Conservation (phyloP, 805 yeast species). For the Wickerhamiella nectarea region DNA sequence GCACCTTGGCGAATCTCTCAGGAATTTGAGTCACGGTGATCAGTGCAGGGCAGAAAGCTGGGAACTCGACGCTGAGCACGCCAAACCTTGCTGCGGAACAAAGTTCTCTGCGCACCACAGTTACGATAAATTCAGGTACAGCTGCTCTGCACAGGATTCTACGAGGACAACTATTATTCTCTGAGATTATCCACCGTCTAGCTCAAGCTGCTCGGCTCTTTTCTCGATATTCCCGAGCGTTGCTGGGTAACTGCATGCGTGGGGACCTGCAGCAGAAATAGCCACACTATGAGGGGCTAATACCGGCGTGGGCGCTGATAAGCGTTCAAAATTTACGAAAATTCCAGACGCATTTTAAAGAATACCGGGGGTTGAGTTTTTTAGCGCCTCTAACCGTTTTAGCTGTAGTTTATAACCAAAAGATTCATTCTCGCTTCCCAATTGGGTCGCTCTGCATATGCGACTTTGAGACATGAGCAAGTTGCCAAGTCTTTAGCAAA, state of each 20-base stretch:
- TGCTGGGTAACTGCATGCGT: background rate
- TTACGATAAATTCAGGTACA: too few species aligned
- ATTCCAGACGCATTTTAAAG: background rate
- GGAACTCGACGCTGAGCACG: too few species aligned
- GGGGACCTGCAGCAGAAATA: constrained; percentile 1
- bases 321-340: background rate
- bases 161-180: too few species aligned
- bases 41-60: too few species aligned
- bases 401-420: background rate
- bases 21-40: too few species aligned
- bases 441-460: background rate
- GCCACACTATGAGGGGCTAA: background rate
- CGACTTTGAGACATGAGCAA: background rate
- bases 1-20: too few species aligned
- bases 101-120: too few species aligned
- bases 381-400: background rate
- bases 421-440: background rate
- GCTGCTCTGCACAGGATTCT: too few species aligned
- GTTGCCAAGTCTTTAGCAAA: background rate
- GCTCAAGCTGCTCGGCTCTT: too few species aligned
- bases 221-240: background rate
- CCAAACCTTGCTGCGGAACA: too few species aligned
- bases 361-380: background rate
- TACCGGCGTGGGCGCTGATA: background rate
- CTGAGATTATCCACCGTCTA: too few species aligned